Percentiles rank a stretch among this genome's conserved stretches.
Conservation (phyloP, 768 basidiomycete species). For the Suillus variegatus region DNA sequence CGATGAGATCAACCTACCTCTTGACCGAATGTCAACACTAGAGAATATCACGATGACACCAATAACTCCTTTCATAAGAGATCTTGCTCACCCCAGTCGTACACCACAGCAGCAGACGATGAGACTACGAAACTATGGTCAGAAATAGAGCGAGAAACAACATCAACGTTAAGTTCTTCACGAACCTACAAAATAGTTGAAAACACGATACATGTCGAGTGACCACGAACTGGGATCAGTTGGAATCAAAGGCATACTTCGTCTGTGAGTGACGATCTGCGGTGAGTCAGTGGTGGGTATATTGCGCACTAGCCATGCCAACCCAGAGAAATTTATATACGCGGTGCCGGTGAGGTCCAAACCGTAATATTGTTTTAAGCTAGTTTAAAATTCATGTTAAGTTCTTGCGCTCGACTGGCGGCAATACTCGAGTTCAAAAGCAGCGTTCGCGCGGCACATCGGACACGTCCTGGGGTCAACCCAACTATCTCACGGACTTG, state of each 20-base stretch:
- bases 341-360: background rate
- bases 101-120: background rate
- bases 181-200: background rate
- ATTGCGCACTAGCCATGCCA: too few relatives aligned
- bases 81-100: background rate
- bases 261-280: background rate
- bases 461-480: background rate
- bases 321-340: background rate
- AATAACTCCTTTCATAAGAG: background rate
- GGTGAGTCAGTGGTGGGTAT: background rate
- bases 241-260: slow-evolving; percentile 1
- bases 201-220: background rate
- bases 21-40: background rate
- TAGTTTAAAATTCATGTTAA: background rate
- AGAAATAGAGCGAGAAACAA: background rate
- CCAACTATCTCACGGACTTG: too few relatives aligned
- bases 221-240: background rate
- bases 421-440: background rate
- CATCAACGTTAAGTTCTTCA: background rate
- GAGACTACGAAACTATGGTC: background rate
- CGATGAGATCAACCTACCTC: background rate
- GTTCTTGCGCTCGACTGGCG: background rate
- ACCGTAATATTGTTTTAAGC: background rate
- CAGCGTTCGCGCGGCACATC: background rate
- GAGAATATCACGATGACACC: background rate